These are phyloP conservation scores for Diddensiella caesifluorescens DNA, from an alignment of 805 yeast genomes.

Conservation along the genomic window DNA sequence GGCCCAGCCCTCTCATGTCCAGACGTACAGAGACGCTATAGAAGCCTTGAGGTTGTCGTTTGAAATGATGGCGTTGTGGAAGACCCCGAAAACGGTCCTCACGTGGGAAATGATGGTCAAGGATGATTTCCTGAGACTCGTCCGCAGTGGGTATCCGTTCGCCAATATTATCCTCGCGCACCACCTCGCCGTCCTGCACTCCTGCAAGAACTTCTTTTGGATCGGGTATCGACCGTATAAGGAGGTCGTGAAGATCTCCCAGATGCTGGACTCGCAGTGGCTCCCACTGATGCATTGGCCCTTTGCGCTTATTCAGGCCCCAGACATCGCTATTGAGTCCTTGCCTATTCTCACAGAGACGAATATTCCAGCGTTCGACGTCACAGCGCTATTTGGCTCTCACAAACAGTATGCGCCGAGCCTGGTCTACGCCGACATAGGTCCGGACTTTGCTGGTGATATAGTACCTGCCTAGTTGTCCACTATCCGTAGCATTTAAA, in stretches of 20 bases:
- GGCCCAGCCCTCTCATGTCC: no score
- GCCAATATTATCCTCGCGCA: slow-evolving; percentile 14
- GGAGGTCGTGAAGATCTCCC: slow-evolving; percentile 10
- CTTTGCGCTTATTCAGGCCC: slow-evolving; percentile 3
- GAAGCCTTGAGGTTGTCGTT: background rate
- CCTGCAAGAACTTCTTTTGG: slow-evolving; percentile 15
- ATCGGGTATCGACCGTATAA: slow-evolving; percentile 12
- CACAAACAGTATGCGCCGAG: no score
- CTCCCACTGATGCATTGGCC: slow-evolving; percentile 12
- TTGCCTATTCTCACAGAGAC: background rate
- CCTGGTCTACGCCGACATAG: no score
- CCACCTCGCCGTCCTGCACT: slow-evolving; percentile 14
- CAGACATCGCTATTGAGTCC: background rate
- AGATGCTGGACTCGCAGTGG: slow-evolving; percentile 12
- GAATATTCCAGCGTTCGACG: background rate
- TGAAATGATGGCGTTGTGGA: background rate
- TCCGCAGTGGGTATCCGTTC: slow-evolving; percentile 11
- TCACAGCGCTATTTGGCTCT: background rate
- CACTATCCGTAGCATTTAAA: no score
- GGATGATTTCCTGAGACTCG: slow-evolving; percentile 16
- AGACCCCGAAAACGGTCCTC: slow-evolving; percentile 1
- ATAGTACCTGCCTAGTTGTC: no score
- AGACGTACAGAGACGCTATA: background rate
- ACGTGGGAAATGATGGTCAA: slow-evolving; percentile 15
- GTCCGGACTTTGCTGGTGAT: no score